Evolutionary conservation across 169 alveolate species (phyloP), one percentile per base, ranked within the genome.

Genomic region (Plasmodium vivax): DNA sequence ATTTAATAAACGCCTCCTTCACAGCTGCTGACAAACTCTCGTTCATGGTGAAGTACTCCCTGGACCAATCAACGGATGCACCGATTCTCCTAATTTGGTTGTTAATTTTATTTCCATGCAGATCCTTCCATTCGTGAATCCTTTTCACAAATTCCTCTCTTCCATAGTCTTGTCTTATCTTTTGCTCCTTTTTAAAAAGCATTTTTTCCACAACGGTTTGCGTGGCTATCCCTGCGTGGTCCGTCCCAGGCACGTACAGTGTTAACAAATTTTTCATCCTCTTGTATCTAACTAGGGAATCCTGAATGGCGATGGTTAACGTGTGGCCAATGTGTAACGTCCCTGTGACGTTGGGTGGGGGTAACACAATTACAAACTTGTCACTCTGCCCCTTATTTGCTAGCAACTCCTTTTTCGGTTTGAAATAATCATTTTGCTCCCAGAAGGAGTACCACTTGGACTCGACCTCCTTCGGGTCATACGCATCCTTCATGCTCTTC

Each of bases 271-370:
- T 99, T 51, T 96, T 95, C 99, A 99, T 98, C 91, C 99, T 97
- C 95, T 99, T 98, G 98, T 99, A 99, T 88, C 99, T 95, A 27
- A 99, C 97, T 77, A 99, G 96, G 27, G 99, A 95, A 95, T 99
- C 99, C 93, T 99, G 99, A 54, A 99, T 99, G 12, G 99, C 99
- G 27, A 98, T 97, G 91, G 99, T 99, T 83, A 99, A 96, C 0
- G 99, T 99, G 95, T 99, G 99, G 10, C 99, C 99, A 84, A 99
- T 96, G 95, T 99, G 99, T 34, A 99, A 97, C 45, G 99, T 97
- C n/a, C 99, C 99, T 7, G 99, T 99, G 34, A 99, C 99, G 94
- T 99, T 99, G 5, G 99, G 99, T 16, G 99, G 99, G 10, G 99
- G 99, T 30, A 99, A 97, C 62, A 99, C 97, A 98, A 98, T 98